Evolutionary conservation across 768 basidiomycete species (phyloP).

Genomic region (Boletus reticulatus): DNA sequence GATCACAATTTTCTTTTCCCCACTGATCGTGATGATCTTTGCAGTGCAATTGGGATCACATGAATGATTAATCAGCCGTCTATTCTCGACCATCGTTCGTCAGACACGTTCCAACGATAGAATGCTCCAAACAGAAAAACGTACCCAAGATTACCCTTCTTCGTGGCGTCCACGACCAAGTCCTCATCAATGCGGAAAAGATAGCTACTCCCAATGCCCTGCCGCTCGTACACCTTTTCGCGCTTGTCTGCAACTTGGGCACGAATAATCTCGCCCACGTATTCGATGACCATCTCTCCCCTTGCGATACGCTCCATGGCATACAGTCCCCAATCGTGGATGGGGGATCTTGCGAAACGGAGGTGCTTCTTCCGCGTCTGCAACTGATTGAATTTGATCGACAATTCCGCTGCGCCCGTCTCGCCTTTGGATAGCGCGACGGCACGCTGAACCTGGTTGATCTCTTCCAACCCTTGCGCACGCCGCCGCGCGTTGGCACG

Average conservation of each 20-base stretch:
- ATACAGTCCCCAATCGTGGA: constrained; percentile 98
- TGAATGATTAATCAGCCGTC: constrained; percentile 97
- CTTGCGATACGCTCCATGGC: constrained; percentile 93
- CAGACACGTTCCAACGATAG: constrained; percentile 10
- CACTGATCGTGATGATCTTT: constrained; percentile 87
- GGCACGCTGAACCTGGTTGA: constrained; percentile 85
- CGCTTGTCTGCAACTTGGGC: constrained; percentile 95
- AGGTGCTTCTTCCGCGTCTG: constrained; percentile 98
- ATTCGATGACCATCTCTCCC: constrained; percentile 99
- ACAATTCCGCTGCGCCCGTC: constrained; percentile 63
- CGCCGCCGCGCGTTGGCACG: constrained; percentile 90
- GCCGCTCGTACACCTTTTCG: constrained; percentile 95
- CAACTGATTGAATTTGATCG: constrained; percentile 98
- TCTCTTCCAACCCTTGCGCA: constrained; percentile 91
- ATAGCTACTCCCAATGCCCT: constrained; percentile 97
- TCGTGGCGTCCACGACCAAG: constrained; percentile 96
- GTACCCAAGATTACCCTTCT: constrained; percentile 97
- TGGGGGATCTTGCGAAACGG: constrained; percentile 90
- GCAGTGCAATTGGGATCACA: constrained; percentile 94
- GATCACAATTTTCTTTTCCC: constrained; percentile 98
- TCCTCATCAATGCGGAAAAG: constrained; percentile 98
- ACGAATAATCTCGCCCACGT: constrained; percentile 95
- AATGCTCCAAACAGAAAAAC: constrained; percentile 23
- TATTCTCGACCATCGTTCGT: constrained; percentile 29
- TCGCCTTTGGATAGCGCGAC: constrained; percentile 76